phyloP scores from a whole-genome alignment of 768 basidiomycete genomes.

The Collybia mongolica region DNA sequence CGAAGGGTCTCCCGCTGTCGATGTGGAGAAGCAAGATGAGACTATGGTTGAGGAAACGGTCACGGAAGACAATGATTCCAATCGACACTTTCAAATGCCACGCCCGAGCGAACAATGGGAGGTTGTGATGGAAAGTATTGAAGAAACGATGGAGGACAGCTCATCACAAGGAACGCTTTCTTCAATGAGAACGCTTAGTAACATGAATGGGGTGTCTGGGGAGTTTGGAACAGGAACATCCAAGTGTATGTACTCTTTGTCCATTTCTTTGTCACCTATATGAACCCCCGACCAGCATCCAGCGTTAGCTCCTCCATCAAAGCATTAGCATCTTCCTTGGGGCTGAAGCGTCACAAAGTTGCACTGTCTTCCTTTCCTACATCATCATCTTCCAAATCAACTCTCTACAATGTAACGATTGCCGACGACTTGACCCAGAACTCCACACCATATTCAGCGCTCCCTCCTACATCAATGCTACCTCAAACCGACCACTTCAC shows the following conservation, averaged over 20 bases:
- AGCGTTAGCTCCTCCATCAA: slow-evolving; percentile 72
- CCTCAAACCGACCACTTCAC: slow-evolving; percentile 52
- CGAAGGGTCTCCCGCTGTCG: slow-evolving; percentile 29
- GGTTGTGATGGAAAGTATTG: slow-evolving; percentile 80
- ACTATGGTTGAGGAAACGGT: slow-evolving; percentile 23
- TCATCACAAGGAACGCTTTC: slow-evolving; percentile 49
- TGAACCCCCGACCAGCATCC: slow-evolving; percentile 37
- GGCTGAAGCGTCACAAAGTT: slow-evolving; percentile 55
- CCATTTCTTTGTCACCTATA: slow-evolving; percentile 4
- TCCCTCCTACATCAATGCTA: slow-evolving; percentile 29
- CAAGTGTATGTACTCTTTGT: slow-evolving; percentile 46
- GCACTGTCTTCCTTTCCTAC: slow-evolving; percentile 20
- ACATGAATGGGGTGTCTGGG: slow-evolving; percentile 35
- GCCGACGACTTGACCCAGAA: slow-evolving; percentile 37
- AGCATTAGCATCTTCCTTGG: slow-evolving; percentile 73
- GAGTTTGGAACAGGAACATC: slow-evolving; percentile 73
- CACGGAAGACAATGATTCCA: slow-evolving; percentile 12
- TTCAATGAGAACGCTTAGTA: slow-evolving; percentile 38
- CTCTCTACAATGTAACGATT: slow-evolving; percentile 19
- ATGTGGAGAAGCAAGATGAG: slow-evolving; percentile 25
- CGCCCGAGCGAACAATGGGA: slow-evolving; percentile 84
- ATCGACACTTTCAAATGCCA: slow-evolving; percentile 28
- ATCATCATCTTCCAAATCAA: slow-evolving; percentile 21
- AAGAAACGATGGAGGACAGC: slow-evolving; percentile 59
- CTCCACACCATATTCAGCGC: slow-evolving; percentile 43